phyloP scores from a whole-genome alignment of 805 yeast species.

The Pichia cephalocereana region DNA sequence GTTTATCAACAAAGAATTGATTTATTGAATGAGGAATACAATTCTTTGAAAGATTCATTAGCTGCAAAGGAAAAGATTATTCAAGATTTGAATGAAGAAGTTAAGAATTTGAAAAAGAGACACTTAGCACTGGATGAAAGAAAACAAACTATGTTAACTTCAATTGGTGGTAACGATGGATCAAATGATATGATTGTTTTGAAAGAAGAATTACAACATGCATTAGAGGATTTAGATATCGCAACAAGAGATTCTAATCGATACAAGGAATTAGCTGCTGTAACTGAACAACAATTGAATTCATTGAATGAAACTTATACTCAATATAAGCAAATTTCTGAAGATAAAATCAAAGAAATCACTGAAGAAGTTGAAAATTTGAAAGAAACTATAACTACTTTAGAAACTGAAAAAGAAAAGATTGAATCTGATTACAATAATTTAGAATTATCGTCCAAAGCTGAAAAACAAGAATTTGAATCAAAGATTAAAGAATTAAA shows the following conservation, averaged over 20 bases:
- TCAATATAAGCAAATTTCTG: conserved; percentile 27
- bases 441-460: conserved; percentile 7
- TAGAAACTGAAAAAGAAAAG: conserved; percentile 9
- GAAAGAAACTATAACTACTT: conserved; percentile 5
- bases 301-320: conserved; percentile 48
- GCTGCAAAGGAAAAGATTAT: conserved; percentile 30
- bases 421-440: conserved; percentile 11
- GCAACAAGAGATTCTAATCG: conserved; percentile 53
- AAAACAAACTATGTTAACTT: conserved; percentile 21
- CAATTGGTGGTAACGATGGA: conserved; percentile 14
- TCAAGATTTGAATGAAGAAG: conserved; percentile 31
- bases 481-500: conserved; percentile 18
- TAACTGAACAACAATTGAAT: conserved; percentile 57
- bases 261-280: conserved; percentile 50
- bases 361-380: conserved; percentile 11
- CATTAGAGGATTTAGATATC: conserved; percentile 45
- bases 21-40: conserved; percentile 37
- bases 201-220: conserved; percentile 26
- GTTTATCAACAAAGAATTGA: conserved; percentile 56
- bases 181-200: conserved; percentile 18
- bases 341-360: conserved; percentile 11
- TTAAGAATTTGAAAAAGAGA: conserved; percentile 27
- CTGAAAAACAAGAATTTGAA: conserved; percentile 8
- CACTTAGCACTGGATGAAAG: conserved; percentile 20
- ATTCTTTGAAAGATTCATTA: conserved; percentile 33